Base-by-base conservation (phyloP, 768 basidiomycete species). In the Leccinum olivaceopallidum region DNA sequence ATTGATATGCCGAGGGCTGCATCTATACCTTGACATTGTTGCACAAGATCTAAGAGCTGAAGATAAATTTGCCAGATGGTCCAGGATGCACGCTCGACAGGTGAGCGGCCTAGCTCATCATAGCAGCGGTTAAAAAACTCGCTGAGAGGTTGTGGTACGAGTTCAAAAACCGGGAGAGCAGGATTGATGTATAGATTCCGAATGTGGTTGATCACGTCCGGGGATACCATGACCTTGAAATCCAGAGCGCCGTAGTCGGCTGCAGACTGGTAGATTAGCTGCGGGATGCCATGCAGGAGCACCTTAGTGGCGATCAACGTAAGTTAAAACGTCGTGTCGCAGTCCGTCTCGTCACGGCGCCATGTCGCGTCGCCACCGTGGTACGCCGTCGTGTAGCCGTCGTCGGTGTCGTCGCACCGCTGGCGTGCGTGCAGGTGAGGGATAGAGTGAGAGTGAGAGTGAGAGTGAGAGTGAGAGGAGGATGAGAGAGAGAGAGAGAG, bases 151-250 rank as follows among this genome's bases (percentile, higher is more conserved):
- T 65, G 65, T 1, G 79, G 78, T 8, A 74, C 71, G 0, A 80
- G 67, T n/a, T 77, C 58, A 53, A 79, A 78, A 0, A 78, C 71
- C 8, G 65, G 67, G 56, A 78, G 70, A 57, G 72, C 66, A 6
- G 64, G 67, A 9, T 75, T 75, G 0, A 77, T 75, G 57, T 71
- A 80, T n/a, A 63, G 30, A 6, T 50, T 14, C 34, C 6, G 53
- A 30, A 51, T 24, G 14, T 55, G 9, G 22, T 7, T 18, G 16
- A 50, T 50, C 26, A 28, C 49, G 26, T 50, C 49, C 12, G 13
- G 49, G 8, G 49, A 50, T 6, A 50, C 49, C 26, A 26, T n/a
- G 5, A 50, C 49, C 26, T 50, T 50, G 49, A 50, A 50, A 26
- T 50, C 22, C 6, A 50, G 49, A 26, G 26, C 26, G 14, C 24